Evolutionary conservation across 495 filamentous ascomycete species (phyloP), one percentile per base, ranked within the genome.

Genomic region (Apiosordaria backusii): DNA sequence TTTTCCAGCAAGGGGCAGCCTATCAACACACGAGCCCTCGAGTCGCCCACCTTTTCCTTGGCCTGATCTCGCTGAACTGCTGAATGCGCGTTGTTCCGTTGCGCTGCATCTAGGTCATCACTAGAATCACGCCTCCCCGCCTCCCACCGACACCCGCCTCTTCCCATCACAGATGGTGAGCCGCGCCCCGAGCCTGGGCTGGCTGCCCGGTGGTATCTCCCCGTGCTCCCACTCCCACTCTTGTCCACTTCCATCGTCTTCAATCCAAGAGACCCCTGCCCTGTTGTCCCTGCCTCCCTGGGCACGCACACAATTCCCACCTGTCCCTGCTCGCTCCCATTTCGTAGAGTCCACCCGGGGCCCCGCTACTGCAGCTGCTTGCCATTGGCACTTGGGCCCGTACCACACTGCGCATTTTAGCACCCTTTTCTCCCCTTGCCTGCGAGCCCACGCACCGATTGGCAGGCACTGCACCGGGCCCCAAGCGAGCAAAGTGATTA

Each of bases 401-500:
- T 66, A 65, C 60, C 67, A 63, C 62, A 61, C 66, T 68, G 66
- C 66, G 60, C 62, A 68, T 62, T 64, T 69, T 63, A 53, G 62
- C 64, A 69, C 57, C 61, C 60, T 63, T 69, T 55, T 63, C 67
- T 68, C 61, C 62, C 65, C 62, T 65, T 65, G 63, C 53, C 55
- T 50, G 55, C 61, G 27, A 52, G 57, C 63, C 61, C 45, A 23
- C 35, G 54, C 64, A 58, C 61, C 61, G 60, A 64, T 64, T 59
- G 65, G 59, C 62, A 53, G 59, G 58, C 58, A 62, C 53, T 26
- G 71, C 52, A 65, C 66, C 68, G 60, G 65, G 66, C 65, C 62
- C 61, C 68, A 64, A 27, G 25, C 54, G 67, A 72, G 54, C 55
- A 66, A 76, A 73, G 70, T 74, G 73, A 77, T 76, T 77, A 77